Evolutionary conservation across 305 asterid genomes (phyloP).

Genomic region (Plantago coronopus): DNA sequence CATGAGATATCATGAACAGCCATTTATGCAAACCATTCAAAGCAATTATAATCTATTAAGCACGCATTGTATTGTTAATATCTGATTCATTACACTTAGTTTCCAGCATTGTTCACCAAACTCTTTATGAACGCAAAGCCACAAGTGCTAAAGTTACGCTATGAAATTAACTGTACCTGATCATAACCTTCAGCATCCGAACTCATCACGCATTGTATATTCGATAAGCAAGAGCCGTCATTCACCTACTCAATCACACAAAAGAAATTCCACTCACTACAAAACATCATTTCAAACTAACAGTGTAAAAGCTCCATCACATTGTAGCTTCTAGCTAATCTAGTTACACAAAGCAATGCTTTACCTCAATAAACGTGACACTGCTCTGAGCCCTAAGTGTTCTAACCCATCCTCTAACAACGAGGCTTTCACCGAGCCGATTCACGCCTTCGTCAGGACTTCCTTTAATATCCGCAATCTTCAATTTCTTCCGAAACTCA

Average conservation of each 20-base stretch:
- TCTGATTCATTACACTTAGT: too few species aligned
- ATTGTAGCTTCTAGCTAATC: too few species aligned
- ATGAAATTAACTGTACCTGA: conserved; percentile 45
- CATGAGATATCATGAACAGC: too few species aligned
- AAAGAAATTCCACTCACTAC: conserved; percentile 11
- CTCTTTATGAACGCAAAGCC: too few species aligned
- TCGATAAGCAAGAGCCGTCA: conserved; percentile 96
- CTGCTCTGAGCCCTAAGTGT: conserved; percentile 83
- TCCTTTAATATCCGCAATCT: conserved; percentile 73
- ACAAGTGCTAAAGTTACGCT: too few species aligned
- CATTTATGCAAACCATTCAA: too few species aligned
- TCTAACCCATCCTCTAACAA: conserved; percentile 87
- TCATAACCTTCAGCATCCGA: conserved; percentile 85
- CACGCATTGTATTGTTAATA: too few species aligned
- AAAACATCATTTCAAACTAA: conserved; percentile 9
- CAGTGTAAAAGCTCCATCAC: conserved; percentile 1
- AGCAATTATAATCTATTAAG: too few species aligned
- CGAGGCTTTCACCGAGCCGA: conserved; percentile 60
- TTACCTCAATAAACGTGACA: conserved; percentile 75
- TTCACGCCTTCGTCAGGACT: conserved; percentile 70
- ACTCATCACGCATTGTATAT: conserved; percentile 88
- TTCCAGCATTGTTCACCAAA: too few species aligned
- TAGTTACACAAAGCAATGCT: neutral
- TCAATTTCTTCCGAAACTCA: conserved; percentile 63
- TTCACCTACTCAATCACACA: conserved; percentile 55